These are phyloP conservation scores for Daedaleopsis nitida DNA, from an alignment of 768 basidiomycete species.

Conservation along the genomic window DNA sequence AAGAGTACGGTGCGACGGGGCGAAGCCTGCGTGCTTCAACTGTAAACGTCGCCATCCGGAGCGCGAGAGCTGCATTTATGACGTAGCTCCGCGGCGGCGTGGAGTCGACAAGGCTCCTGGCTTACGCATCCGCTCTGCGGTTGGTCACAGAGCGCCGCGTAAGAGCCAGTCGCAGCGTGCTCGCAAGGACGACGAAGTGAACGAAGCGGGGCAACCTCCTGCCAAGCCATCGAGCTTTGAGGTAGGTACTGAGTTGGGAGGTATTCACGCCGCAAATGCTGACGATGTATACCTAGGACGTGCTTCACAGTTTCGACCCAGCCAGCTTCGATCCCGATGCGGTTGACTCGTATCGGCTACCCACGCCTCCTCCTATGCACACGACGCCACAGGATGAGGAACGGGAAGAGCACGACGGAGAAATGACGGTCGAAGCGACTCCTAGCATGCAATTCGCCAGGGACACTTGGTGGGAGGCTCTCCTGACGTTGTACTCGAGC, in stretches of 20 bases:
- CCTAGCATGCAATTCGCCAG: constrained; percentile 69
- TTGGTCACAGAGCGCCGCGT: constrained; percentile 34
- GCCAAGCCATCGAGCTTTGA: not conserved
- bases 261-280: too few relatives aligned
- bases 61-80: constrained; percentile 58
- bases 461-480: constrained; percentile 78
- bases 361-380: not conserved
- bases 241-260: not conserved
- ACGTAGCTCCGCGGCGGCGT: constrained; percentile 71
- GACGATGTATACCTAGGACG: not conserved
- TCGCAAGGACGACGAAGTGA: not conserved
- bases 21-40: constrained; percentile 73
- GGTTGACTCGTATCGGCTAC: not conserved
- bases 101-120: constrained; percentile 80
- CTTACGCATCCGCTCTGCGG: constrained; percentile 63
- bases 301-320: not conserved
- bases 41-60: constrained; percentile 51
- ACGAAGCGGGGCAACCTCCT: not conserved
- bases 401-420: not conserved
- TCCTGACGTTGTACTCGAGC: constrained; percentile 52
- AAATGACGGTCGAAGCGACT: constrained; percentile 32
- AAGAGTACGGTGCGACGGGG: constrained; percentile 83
- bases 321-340: not conserved
- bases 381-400: not conserved
- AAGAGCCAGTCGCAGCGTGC: constrained; percentile 25